phyloP scores from a whole-genome alignment of 1,139 yeast genomes.

The Saccharomycopsis hybrid region DNA sequence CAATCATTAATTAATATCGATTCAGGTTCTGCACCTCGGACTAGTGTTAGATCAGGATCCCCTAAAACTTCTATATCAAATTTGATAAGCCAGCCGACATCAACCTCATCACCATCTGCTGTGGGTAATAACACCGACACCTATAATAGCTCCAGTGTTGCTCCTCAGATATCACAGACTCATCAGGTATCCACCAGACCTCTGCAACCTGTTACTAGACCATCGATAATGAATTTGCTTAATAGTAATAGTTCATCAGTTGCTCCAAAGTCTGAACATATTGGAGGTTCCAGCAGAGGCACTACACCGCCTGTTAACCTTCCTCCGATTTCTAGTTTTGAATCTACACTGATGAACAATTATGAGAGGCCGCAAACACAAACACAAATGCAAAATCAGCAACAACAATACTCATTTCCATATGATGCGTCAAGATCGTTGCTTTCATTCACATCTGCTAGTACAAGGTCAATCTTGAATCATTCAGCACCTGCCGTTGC shows the following conservation, averaged over 20 bases:
- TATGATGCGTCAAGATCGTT: slow-evolving; percentile 8
- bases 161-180: too few relatives aligned
- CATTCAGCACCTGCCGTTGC: background rate
- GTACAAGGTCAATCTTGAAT: slow-evolving; percentile 7
- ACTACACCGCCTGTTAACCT: slow-evolving; percentile 13
- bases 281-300: too few relatives aligned
- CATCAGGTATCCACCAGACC: too few relatives aligned
- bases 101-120: background rate
- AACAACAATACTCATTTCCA: background rate
- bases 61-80: slow-evolving; percentile 15
- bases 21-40: too few relatives aligned
- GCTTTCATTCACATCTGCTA: slow-evolving; percentile 7
- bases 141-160: too few relatives aligned
- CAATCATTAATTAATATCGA: background rate
- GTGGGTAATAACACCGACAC: too few relatives aligned
- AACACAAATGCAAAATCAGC: background rate
- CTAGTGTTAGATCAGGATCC: background rate
- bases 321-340: slow-evolving; percentile 10
- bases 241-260: too few relatives aligned
- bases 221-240: too few relatives aligned
- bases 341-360: background rate
- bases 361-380: background rate
- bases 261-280: too few relatives aligned
- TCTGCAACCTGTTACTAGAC: too few relatives aligned
- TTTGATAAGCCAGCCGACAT: slow-evolving; percentile 8